Base-by-base conservation (phyloP, 2,329 filamentous ascomycete genomes). In the Lecanicillium sp. region DNA sequence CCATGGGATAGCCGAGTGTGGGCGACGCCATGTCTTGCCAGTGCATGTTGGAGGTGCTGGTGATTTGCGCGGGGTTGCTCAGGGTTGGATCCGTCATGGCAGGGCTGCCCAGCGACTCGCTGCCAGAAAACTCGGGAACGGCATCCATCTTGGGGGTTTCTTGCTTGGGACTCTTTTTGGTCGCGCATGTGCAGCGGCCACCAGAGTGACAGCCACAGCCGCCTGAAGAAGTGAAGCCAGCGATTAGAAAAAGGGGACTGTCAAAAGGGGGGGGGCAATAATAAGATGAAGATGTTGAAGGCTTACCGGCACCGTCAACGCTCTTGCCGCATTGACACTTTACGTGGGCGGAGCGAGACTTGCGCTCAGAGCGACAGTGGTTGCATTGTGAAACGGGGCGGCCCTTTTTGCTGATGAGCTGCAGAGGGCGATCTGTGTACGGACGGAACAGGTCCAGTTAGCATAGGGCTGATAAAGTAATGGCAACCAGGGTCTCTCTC, bases 241-340 rank as follows among this genome's bases (percentile, higher is more conserved):
- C 5, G 5, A 6, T 15, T 30, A 30, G 29, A 14, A 30, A 13
- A 5, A 30, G 29, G 29, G 12, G 10, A 33, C n/a, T n/a, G 10
- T 12, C n/a, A 17, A 12, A 9, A 11, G 2, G 4, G 11, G 19
- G 8, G 7, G 12, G 10, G 2, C 6, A 17, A 4, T n/a, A n/a
- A n/a, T n/a, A n/a, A n/a, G n/a, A n/a, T n/a, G n/a, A n/a, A n/a
- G n/a, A n/a, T n/a, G n/a, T n/a, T n/a, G n/a, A n/a, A n/a, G n/a
- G n/a, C 37, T 29, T 33, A 36, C 18, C 39, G 14, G 28, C 17
- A 5, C 39, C 39, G 39, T 34, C 30, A 4, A 29, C 22, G 10
- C 35, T 28, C 62, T 89, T 84, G 58, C 84, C 86, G 62, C 88
- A 95, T n/a, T 37, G 29, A 25, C 39, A 41, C 4, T 41, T 41